Base-by-base conservation (phyloP, 2,329 filamentous ascomycete species). In the Penicillium oxalicum region DNA sequence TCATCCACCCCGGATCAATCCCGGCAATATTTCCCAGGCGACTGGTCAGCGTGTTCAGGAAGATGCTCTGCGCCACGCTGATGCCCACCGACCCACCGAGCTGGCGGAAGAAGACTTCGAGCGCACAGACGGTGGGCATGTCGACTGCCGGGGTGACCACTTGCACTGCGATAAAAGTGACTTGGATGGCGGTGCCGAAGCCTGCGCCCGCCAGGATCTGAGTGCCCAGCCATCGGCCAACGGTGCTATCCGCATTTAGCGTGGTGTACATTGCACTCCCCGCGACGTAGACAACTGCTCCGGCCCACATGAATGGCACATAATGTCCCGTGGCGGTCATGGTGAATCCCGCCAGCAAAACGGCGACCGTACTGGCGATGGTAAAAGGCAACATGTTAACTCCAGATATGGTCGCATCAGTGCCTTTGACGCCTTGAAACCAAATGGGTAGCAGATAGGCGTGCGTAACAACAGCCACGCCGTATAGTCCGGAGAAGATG, bases 391-490 rank as follows among this genome's bases (percentile, higher is more conserved):
- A 27, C 40, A 43, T 43, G 29, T 43, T 34, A 11, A 43, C 40
- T 12, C 40, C 40, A 7, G 40, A 43, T 9, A 43, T 26, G 29
- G 40, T 43, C 32, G 40, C 40, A n/a, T 43, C 40, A 2, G 40
- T 43, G 9, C 40, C 40, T 43, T 43, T 43, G 9, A 43, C 40
- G 11, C 40, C 40, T 33, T 43, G 40, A n/a, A 43, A 43, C 40
- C 40, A 43, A 29, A 43, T 43, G 26, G 40, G 40, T 9, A 43
- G 18, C 28, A 43, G 40, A 43, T 43, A 43, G 24, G 18, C 34
- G 9, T 43, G 40, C 4, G 40, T 43, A 5, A 43, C 8, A 26
- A 43, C 34, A 1, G 40, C 40, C 12, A 43, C 40, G 2, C 40
- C 40, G 13, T 35, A 43, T 9, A 43, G 34, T 2, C 29, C 40